Conservation (phyloP, 805 yeast species). For the Candida pseudofarinosa region DNA sequence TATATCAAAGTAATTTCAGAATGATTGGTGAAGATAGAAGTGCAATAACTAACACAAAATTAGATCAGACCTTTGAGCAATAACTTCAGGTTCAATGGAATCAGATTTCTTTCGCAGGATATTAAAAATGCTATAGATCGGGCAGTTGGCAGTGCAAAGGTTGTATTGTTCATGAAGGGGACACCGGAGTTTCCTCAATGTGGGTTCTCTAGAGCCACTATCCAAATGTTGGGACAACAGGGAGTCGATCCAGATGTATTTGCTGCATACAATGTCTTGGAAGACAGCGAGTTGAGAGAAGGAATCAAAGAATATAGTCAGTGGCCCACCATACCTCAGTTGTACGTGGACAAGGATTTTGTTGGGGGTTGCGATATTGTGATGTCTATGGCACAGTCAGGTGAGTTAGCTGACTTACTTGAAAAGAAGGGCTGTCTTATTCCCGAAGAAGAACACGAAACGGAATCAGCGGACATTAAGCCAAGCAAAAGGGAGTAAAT, state of each 20-base stretch:
- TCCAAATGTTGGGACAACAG: constrained; percentile 88
- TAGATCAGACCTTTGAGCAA: constrained; percentile 3
- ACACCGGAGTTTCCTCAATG: constrained; percentile 98
- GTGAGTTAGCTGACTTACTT: constrained; percentile 83
- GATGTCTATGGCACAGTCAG: constrained; percentile 83
- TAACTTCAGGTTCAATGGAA: constrained; percentile 1
- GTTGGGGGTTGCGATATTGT: constrained; percentile 97
- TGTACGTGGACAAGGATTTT: constrained; percentile 86
- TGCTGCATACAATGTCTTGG: constrained; percentile 95
- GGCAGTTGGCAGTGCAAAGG: constrained; percentile 87
- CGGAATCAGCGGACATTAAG: constrained; percentile 27
- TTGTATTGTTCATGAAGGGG: constrained; percentile 96
- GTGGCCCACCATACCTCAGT: constrained; percentile 99
- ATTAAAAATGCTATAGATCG: constrained; percentile 78
- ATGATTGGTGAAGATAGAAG: background rate
- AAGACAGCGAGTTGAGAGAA: constrained; percentile 88
- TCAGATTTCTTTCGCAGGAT: constrained; percentile 66
- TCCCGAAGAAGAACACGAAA: constrained; percentile 64
- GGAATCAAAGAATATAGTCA: constrained; percentile 93
- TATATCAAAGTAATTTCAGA: constrained; percentile 2
- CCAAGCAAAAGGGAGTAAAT: constrained; percentile 30
- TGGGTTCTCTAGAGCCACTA: constrained; percentile 94
- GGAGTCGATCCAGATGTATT: constrained; percentile 96
- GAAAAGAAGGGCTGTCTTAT: constrained; percentile 76
- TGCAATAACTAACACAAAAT: background rate